These are phyloP conservation scores for Micractinium conductrix DNA, from an alignment of 139 green algal genomes.

Conservation along the genomic window DNA sequence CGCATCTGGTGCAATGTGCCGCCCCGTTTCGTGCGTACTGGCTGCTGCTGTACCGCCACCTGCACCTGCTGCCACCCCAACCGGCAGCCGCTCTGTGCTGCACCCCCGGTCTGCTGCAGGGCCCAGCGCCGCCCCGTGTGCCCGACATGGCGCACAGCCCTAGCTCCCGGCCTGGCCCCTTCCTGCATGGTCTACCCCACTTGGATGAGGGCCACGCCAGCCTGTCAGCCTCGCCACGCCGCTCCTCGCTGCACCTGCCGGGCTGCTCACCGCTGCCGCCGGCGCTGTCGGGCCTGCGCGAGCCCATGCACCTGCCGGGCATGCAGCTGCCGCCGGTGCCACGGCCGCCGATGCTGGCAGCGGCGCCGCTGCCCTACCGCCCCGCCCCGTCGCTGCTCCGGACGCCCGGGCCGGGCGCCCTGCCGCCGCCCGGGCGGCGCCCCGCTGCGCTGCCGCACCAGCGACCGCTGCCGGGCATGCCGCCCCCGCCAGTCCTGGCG, in stretches of 20 bases:
- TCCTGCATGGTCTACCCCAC: neutral
- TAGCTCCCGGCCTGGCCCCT: neutral
- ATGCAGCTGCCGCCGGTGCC: neutral
- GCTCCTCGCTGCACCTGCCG: constrained; percentile 13
- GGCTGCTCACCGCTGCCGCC: constrained; percentile 24
- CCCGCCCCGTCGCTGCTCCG: too few relatives aligned
- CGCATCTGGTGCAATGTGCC: neutral
- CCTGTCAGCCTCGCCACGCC: neutral
- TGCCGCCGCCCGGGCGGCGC: too few relatives aligned
- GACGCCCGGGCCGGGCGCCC: too few relatives aligned
- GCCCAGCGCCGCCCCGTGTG: neutral
- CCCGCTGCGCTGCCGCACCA: too few relatives aligned
- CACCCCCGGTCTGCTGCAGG: neutral
- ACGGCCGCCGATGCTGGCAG: too few relatives aligned
- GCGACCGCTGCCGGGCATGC: constrained; percentile 22
- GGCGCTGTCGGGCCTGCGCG: neutral
- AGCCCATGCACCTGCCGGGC: constrained; percentile 11
- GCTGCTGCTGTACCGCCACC: neutral
- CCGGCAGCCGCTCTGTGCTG: neutral
- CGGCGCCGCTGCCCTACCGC: too few relatives aligned
- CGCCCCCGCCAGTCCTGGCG: neutral
- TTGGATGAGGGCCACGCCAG: neutral
- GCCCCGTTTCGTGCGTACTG: neutral
- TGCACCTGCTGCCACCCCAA: neutral
- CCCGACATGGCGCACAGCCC: constrained; percentile 9